Percentiles rank a stretch among this genome's conserved stretches.
Evolutionary conservation across 192 early-diverging fungal genomes (phyloP).

Genomic region (Gamsiella multidivaricata): DNA sequence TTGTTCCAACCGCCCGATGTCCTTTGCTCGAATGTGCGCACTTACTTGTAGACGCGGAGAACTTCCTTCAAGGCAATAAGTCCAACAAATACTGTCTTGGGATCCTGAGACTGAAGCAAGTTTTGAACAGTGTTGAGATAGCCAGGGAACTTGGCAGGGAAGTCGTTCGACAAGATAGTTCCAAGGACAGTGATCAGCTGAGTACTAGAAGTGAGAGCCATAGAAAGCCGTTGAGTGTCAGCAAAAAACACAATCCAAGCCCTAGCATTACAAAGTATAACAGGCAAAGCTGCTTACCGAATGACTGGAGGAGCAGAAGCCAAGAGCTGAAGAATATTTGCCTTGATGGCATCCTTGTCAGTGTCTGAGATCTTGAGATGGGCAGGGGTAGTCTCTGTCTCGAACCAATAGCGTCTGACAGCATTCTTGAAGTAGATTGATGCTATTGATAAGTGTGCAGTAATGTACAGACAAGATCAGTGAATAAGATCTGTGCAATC

Average conservation of each 20-base stretch:
- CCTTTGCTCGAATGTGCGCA: no score
- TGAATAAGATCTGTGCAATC: no score
- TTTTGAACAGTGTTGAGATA: slow-evolving; percentile 76
- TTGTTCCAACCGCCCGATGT: no score
- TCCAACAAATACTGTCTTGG: slow-evolving; percentile 79
- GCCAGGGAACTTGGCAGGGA: slow-evolving; percentile 83
- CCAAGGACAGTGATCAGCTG: slow-evolving; percentile 85
- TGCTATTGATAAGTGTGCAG: no score
- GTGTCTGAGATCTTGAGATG: slow-evolving; percentile 47
- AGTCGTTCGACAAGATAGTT: slow-evolving; percentile 82
- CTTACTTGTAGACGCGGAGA: slow-evolving; percentile 82
- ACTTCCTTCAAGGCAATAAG: slow-evolving; percentile 84
- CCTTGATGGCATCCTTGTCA: slow-evolving; percentile 50
- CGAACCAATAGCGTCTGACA: slow-evolving; percentile 50
- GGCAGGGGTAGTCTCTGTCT: slow-evolving; percentile 34
- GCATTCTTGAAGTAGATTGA: slow-evolving; percentile 57
- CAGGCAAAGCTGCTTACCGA: no score
- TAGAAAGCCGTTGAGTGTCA: no score
- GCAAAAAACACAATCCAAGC: neutral
- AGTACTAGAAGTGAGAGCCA: slow-evolving; percentile 41
- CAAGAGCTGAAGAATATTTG: slow-evolving; percentile 43
- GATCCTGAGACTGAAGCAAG: slow-evolving; percentile 73
- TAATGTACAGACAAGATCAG: neutral
- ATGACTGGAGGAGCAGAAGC: slow-evolving; percentile 40
- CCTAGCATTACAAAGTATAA: no score